phyloP scores from a whole-genome alignment of 306 rosid genomes.

The Corylus heterophylla region DNA sequence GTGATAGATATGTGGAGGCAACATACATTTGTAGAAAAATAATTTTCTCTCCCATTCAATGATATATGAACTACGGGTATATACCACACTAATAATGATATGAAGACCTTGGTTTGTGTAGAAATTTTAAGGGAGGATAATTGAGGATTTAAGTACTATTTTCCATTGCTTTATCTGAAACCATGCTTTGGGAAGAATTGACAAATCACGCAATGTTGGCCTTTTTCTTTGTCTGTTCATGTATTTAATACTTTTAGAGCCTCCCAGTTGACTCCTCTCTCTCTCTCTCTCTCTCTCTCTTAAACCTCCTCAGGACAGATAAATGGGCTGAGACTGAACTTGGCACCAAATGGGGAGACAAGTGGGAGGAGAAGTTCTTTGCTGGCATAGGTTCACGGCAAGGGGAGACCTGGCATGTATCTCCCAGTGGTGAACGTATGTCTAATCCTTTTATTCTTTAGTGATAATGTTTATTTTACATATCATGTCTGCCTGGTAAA shows the following conservation, averaged over 20 bases:
- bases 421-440: constrained; percentile 90
- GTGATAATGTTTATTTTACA: neutral
- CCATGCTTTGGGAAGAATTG: neutral
- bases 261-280: constrained; percentile 23
- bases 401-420: constrained; percentile 98
- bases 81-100: neutral
- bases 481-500: neutral
- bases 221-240: neutral
- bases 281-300: constrained; percentile 21
- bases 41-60: neutral
- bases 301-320: constrained; percentile 78
- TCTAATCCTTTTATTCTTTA: constrained; percentile 9
- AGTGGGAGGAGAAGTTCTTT: constrained; percentile 98
- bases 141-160: neutral
- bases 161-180: neutral
- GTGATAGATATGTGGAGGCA: neutral
- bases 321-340: constrained; percentile 98
- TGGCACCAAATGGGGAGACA: constrained; percentile 99
- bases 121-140: neutral
- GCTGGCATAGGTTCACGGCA: constrained; percentile 91
- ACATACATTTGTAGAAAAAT: neutral
- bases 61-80: neutral
- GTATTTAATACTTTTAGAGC: neutral
- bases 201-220: neutral
- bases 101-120: neutral